phyloP scores from a whole-genome alignment of 768 basidiomycete species.

The Kwoniella newhampshirensis region DNA sequence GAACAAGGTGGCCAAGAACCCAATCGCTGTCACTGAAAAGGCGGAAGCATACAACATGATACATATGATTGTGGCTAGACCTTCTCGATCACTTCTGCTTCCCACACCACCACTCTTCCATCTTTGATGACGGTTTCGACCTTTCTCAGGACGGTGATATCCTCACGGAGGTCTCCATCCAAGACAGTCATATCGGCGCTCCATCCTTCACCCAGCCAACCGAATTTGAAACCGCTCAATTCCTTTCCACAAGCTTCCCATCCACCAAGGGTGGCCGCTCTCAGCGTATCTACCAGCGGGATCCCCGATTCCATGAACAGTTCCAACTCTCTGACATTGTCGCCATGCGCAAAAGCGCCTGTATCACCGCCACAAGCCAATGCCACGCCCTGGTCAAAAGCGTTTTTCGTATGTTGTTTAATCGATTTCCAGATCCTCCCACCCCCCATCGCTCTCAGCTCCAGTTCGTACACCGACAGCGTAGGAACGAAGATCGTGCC shows the following conservation, averaged over 20 bases:
- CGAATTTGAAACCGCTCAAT: conserved; percentile 23
- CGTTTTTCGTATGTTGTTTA: not conserved
- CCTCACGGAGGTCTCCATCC: conserved; percentile 22
- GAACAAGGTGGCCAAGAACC: no score
- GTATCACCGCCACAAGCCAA: conserved; percentile 31
- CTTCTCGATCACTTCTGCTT: not conserved
- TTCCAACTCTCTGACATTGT: conserved; percentile 25
- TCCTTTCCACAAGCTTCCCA: conserved; percentile 35
- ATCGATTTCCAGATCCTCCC: not conserved
- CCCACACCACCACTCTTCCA: conserved; percentile 13
- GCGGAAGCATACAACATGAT: no score
- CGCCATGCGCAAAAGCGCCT: conserved; percentile 25
- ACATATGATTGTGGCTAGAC: no score
- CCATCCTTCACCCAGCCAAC: conserved; percentile 28
- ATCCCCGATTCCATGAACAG: conserved; percentile 26
- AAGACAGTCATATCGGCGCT: conserved; percentile 27
- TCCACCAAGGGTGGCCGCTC: conserved; percentile 19
- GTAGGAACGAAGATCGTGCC: conserved; percentile 29
- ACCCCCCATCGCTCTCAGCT: not conserved
- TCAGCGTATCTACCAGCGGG: conserved; percentile 19
- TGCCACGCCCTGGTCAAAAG: conserved; percentile 21
- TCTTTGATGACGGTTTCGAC: conserved; percentile 31
- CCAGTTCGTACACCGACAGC: conserved; percentile 19
- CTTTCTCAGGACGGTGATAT: conserved; percentile 12
- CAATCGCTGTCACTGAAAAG: no score